Percentiles rank a stretch among this genome's conserved stretches.
phyloP scores from a whole-genome alignment of 805 yeast genomes.

The Candida parachauliodes region DNA sequence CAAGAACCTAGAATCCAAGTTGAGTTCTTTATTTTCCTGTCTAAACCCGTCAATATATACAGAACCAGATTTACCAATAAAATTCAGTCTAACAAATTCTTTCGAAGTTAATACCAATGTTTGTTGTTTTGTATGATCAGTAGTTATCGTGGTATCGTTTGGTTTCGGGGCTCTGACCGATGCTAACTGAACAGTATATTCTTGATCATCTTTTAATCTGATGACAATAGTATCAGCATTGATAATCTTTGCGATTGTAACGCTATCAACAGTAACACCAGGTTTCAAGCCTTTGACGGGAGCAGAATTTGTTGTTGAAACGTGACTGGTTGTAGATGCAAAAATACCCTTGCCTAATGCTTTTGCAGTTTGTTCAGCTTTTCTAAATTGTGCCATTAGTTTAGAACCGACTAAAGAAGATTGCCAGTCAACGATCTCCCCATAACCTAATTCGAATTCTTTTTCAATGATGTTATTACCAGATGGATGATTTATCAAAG shows the following conservation, averaged over 20 bases:
- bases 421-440: constrained; percentile 79
- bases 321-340: constrained; percentile 38
- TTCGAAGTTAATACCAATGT: constrained; percentile 62
- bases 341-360: constrained; percentile 53
- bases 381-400: constrained; percentile 58
- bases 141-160: constrained; percentile 47
- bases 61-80: constrained; percentile 68
- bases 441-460: constrained; percentile 66
- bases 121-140: constrained; percentile 34
- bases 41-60: constrained; percentile 63
- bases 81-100: constrained; percentile 66
- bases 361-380: constrained; percentile 62
- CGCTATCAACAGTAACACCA: constrained; percentile 49
- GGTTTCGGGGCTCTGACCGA: constrained; percentile 74
- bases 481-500: constrained; percentile 62
- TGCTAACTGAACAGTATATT: constrained; percentile 67
- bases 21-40: constrained; percentile 49
- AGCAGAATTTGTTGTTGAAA: constrained; percentile 9
- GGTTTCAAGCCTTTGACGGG: constrained; percentile 30
- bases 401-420: constrained; percentile 62
- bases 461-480: constrained; percentile 69
- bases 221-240: constrained; percentile 66
- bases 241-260: constrained; percentile 56
- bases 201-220: constrained; percentile 47
- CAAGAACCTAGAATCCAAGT: constrained; percentile 61